A percentile compares a stretch with the other conserved stretches of the same genome.
Conservation (phyloP, 768 basidiomycete species). For the Lepiota brunneoincarnata region DNA sequence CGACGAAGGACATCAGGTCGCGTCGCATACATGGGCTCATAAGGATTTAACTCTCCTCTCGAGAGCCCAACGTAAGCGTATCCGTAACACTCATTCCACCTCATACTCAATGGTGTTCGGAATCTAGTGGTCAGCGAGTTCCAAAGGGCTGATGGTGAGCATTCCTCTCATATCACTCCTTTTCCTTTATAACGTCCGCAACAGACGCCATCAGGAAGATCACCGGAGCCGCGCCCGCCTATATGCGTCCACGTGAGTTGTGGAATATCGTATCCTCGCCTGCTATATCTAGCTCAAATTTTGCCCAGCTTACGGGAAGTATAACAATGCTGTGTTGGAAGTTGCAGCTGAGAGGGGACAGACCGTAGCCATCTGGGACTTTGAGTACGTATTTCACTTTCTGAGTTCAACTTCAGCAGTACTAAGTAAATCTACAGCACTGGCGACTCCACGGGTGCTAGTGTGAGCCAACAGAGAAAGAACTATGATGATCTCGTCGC, state of each 20-base stretch:
- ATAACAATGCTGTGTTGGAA: constrained; percentile 14
- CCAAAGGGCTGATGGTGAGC: constrained; percentile 18
- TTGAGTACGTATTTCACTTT: constrained; percentile 14
- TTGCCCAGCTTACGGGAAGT: constrained; percentile 16
- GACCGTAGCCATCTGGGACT: constrained; percentile 20
- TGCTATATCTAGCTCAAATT: not conserved
- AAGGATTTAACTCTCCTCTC: constrained; percentile 20
- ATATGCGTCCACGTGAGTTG: constrained; percentile 23
- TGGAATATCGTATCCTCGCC: not conserved
- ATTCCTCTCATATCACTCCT: not conserved
- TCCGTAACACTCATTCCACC: not conserved
- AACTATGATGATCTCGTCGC: constrained; percentile 4
- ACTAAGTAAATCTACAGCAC: not conserved
- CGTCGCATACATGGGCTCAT: constrained; percentile 32
- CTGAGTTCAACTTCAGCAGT: not conserved
- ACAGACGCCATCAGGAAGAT: constrained; percentile 11
- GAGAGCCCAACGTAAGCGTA: constrained; percentile 20
- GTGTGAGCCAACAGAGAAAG: constrained; percentile 2
- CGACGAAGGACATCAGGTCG: constrained; percentile 28
- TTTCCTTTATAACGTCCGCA: not conserved
- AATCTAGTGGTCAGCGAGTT: constrained; percentile 22
- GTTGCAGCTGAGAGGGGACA: constrained; percentile 14
- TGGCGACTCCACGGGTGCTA: constrained; percentile 5
- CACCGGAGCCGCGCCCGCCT: constrained; percentile 19
- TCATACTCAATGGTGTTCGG: too few species aligned